A percentile compares a stretch with the other conserved stretches of the same genome.
phyloP scores from a whole-genome alignment of 345 rosid genomes.

The Arabis hirsuta region DNA sequence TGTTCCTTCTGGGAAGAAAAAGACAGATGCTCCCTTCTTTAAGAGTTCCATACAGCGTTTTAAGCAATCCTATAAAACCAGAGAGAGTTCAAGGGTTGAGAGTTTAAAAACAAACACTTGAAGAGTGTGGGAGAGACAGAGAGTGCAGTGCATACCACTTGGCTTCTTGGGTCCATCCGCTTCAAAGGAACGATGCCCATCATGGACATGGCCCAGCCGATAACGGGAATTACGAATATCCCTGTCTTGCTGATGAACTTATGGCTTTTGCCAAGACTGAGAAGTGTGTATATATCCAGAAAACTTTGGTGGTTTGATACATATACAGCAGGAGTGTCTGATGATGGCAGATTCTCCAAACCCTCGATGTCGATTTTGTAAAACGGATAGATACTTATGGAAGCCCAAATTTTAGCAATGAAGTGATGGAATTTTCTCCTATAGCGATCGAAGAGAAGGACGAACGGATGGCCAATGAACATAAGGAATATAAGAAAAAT shows the following conservation, averaged over 20 bases:
- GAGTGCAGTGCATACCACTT: slow-evolving; percentile 63
- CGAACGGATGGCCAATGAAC: slow-evolving; percentile 76
- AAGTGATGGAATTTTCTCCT: slow-evolving; percentile 73
- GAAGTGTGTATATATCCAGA: slow-evolving; percentile 84
- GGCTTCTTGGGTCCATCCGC: slow-evolving; percentile 93
- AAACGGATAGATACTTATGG: slow-evolving; percentile 57
- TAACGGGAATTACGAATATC: slow-evolving; percentile 72
- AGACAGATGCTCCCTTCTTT: slow-evolving; percentile 82
- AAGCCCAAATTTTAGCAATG: slow-evolving; percentile 82
- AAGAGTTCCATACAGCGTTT: slow-evolving; percentile 80
- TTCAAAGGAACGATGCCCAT: slow-evolving; percentile 85
- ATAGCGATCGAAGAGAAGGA: slow-evolving; percentile 72
- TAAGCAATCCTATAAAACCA: slow-evolving; percentile 69
- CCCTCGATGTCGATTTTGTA: slow-evolving; percentile 65
- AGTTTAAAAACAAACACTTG: not conserved
- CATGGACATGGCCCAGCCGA: slow-evolving; percentile 97
- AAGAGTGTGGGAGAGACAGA: slow-evolving; percentile 11
- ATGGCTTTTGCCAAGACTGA: slow-evolving; percentile 77
- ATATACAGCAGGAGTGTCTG: slow-evolving; percentile 80
- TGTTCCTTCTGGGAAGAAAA: slow-evolving; percentile 95
- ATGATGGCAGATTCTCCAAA: slow-evolving; percentile 77
- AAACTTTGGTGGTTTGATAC: slow-evolving; percentile 97
- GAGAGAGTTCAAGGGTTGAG: slow-evolving; percentile 16
- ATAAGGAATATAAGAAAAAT: slow-evolving; percentile 63
- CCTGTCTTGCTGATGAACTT: slow-evolving; percentile 92